Conservation (phyloP, 2,329 filamentous ascomycete species). For the Trichoderma sp. region DNA sequence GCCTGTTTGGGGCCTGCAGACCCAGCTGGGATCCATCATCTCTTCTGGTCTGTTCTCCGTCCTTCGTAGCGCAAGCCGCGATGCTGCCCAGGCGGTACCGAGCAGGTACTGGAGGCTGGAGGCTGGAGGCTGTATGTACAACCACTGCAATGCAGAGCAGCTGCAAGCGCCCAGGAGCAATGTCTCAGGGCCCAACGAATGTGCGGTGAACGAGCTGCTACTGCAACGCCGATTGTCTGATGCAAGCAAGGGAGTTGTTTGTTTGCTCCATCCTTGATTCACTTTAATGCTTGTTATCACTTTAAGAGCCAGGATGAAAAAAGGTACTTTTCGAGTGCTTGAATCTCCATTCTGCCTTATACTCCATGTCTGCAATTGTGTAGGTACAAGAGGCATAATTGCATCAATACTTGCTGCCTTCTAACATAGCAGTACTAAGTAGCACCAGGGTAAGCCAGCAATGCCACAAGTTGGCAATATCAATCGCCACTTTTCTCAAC, state of each 20-base stretch:
- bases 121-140: background rate
- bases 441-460: background rate
- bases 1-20: background rate
- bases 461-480: background rate
- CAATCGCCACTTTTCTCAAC: background rate
- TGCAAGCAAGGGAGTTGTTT: background rate
- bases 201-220: slow-evolving; percentile 8
- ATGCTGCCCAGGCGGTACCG: background rate
- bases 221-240: background rate
- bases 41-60: slow-evolving; percentile 11
- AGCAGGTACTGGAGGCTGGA: background rate
- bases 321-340: background rate
- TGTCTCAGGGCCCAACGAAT: slow-evolving; percentile 11
- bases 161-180: slow-evolving; percentile 1
- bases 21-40: background rate
- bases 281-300: background rate
- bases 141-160: background rate
- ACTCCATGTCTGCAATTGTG: background rate
- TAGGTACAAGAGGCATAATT: background rate
- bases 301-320: background rate
- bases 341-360: background rate
- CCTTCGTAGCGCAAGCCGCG: slow-evolving; percentile 10
- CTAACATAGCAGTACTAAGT: background rate
- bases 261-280: background rate
- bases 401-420: background rate